These are phyloP conservation scores for Geranium brycei DNA, from an alignment of 345 rosid genomes.

Conservation along the genomic window DNA sequence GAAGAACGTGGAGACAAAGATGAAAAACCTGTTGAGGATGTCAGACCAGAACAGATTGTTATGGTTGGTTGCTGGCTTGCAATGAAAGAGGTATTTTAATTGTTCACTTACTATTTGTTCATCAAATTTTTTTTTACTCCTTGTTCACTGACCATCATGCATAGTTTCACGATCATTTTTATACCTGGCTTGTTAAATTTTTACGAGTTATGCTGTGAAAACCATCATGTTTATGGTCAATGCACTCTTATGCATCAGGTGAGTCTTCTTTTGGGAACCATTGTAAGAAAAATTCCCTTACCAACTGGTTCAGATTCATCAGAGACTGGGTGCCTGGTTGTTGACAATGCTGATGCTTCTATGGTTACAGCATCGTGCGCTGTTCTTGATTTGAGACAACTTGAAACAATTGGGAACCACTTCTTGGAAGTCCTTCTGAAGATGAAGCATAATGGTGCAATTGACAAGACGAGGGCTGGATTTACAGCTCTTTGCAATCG, in stretches of 20 bases:
- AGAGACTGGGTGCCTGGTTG: conserved; percentile 19
- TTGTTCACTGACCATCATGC: no score
- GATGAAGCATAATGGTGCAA: conserved; percentile 97
- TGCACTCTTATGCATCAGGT: conserved; percentile 37
- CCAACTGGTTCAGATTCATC: conserved; percentile 32
- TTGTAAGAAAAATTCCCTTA: conserved; percentile 77
- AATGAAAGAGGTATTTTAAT: conserved; percentile 76
- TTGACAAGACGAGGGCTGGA: conserved; percentile 97
- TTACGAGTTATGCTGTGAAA: not conserved
- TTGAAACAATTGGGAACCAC: conserved; percentile 77
- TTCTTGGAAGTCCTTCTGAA: conserved; percentile 88
- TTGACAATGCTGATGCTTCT: conserved; percentile 23
- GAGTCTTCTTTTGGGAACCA: conserved; percentile 88
- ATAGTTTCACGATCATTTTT: not conserved
- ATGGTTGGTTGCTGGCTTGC: conserved; percentile 99
- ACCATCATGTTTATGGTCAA: conserved; percentile 2
- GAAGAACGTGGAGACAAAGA: conserved; percentile 28
- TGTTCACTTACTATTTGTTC: conserved; percentile 10
- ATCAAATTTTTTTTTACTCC: not conserved
- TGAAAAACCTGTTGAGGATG: conserved; percentile 28
- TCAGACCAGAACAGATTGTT: conserved; percentile 55
- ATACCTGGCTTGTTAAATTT: conserved; percentile 1
- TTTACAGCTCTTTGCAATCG: conserved; percentile 96
- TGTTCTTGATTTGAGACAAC: conserved; percentile 69
- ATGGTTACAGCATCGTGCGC: conserved; percentile 19